Percentiles rank a stretch among this genome's conserved stretches.
Evolutionary conservation across 148 eudicot species (phyloP).

Genomic region (Chenopodium quinoa): DNA sequence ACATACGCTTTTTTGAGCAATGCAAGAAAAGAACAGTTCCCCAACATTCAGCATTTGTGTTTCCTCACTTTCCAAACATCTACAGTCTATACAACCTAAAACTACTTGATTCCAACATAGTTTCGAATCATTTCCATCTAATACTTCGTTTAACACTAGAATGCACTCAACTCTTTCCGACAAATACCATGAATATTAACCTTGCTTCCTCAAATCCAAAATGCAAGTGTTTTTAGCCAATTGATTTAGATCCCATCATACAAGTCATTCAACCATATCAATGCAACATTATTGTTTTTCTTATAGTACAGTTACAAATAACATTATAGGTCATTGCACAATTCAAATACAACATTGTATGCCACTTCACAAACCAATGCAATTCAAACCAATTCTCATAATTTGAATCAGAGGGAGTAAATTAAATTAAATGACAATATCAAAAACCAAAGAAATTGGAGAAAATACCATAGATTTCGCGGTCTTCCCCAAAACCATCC

Average conservation of each 20-base stretch:
- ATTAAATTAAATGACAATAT: not conserved
- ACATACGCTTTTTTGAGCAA: not conserved
- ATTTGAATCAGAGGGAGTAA: not conserved
- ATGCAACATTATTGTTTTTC: not conserved
- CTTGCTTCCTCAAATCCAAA: not conserved
- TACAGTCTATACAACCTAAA: not conserved
- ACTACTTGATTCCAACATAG: too few species aligned
- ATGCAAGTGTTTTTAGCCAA: too few species aligned
- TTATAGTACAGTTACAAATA: too few species aligned
- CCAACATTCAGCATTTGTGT: not conserved
- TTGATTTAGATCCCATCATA: too few species aligned
- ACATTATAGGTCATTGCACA: too few species aligned
- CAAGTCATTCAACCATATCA: not conserved
- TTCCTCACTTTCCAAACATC: not conserved
- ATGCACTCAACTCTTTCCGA: not conserved
- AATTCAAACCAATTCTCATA: not conserved
- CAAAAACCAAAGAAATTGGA: constrained; percentile 8
- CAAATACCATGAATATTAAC: not conserved
- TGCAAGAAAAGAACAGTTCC: not conserved
- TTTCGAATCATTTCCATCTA: not conserved
- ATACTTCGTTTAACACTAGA: not conserved
- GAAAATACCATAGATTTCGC: constrained; percentile 69
- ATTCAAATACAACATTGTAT: not conserved
- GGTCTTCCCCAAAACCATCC: constrained; percentile 42
- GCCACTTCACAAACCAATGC: not conserved